Base-by-base conservation (phyloP, 2,329 filamentous ascomycete genomes). In the Neoarthrinium moseri region DNA sequence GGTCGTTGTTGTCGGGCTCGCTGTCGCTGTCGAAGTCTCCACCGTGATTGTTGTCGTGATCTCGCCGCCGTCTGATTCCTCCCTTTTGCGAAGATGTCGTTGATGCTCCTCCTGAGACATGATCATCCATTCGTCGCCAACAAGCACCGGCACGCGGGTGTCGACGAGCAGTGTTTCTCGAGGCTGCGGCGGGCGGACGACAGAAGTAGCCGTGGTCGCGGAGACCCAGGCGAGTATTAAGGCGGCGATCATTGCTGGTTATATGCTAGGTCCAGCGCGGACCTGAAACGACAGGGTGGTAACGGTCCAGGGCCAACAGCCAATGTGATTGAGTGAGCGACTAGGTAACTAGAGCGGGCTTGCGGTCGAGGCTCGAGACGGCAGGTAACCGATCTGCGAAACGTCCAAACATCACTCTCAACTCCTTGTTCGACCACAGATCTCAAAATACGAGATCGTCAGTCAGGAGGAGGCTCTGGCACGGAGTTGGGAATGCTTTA, bases 151-250 rank as follows among this genome's bases (percentile, higher is more conserved):
- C 26, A 65, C 53, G 33, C 64, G 61, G 24, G 60, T 59, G 56
- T 71, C 69, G 45, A 68, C 56, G 27, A 68, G 39, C 41, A 72
- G 50, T 50, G 60, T 63, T 43, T 66, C 64, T 29, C 50, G 51
- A 27, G 59, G 59, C 35, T 44, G 52, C 36, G 54, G 53, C 48
- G 52, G 49, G 35, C 52, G 45, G 21, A 59, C 51, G 33, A 57
- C 50, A 48, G 51, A 58, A 51, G 52, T 55, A 53, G 54, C 56
- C 41, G 52, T 43, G 45, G 56, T 48, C 41, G 56, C 49, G 45
- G 56, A 56, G 43, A 55, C 46, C 53, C 55, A 59, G 48, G 42
- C 61, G 46, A 57, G 60, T 46, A 61, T 53, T 48, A 59, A 50
- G 23, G 60, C 50, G 61, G 62, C 51, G 54, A 63, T 62, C 58